A percentile compares a stretch with the other conserved stretches of the same genome.
Evolutionary conservation across 805 yeast genomes (phyloP).

Genomic region (Blastobotrys muscicola): DNA sequence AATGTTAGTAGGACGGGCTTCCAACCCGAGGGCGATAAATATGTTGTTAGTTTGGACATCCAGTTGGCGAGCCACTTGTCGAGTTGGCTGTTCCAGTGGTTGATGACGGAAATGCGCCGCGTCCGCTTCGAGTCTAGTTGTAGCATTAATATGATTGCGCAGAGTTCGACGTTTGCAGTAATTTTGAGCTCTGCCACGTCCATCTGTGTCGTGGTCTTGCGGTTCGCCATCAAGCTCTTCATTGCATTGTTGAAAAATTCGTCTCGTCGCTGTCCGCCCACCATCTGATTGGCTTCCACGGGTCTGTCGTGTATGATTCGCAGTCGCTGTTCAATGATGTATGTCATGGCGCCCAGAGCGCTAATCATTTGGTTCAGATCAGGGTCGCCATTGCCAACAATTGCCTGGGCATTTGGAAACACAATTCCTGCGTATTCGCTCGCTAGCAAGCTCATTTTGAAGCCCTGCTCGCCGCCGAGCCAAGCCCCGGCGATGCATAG

Average conservation of each 20-base stretch:
- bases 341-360: constrained; percentile 15
- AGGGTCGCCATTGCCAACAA: neutral
- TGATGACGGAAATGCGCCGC: constrained; percentile 3
- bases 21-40: constrained; percentile 15
- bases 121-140: constrained; percentile 10
- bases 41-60: constrained; percentile 14
- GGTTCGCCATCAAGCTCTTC: constrained; percentile 2
- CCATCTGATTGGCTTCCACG: constrained; percentile 4
- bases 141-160: constrained; percentile 14
- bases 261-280: constrained; percentile 4
- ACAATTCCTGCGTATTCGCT: constrained; percentile 11
- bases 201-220: constrained; percentile 4
- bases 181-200: constrained; percentile 11
- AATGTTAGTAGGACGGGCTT: constrained; percentile 17
- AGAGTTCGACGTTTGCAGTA: constrained; percentile 17
- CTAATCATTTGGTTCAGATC: constrained; percentile 6
- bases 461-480: constrained; percentile 19
- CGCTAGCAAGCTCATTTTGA: constrained; percentile 12
- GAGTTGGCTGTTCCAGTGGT: constrained; percentile 16
- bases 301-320: constrained; percentile 15
- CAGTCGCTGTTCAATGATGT: constrained; percentile 17
- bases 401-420: constrained; percentile 7
- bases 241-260: constrained; percentile 2
- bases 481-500: constrained; percentile 16
- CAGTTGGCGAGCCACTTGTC: constrained; percentile 18